Base-by-base conservation (phyloP, 768 basidiomycete species). In the Auricularia cornea region DNA sequence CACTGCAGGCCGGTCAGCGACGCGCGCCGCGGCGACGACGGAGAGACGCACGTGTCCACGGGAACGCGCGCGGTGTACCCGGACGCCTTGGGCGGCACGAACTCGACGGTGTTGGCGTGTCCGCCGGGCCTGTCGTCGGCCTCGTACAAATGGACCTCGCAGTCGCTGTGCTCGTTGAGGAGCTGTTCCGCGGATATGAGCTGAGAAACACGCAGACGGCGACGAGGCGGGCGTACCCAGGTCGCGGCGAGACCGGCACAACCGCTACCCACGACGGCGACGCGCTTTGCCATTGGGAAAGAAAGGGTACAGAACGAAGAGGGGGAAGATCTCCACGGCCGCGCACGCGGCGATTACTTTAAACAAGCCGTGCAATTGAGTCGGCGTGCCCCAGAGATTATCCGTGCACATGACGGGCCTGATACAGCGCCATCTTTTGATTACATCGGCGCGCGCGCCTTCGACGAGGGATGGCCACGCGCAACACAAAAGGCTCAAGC, bases 161-260 rank as follows among this genome's bases (percentile, higher is more conserved):
- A 86, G 60, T 85, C 82, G 59, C 86, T 88, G 69, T 85, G 76
- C 68, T 90, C 87, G 66, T 92, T 90, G 64, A 92, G 76, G 20
- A 87, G 78, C 86, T 87, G 61, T 51, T 60, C 26, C 41, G 14
- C 44, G 12, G n/a, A n/a, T n/a, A n/a, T n/a, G n/a, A 57, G 14
- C 20, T 62, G 16, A 35, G 10, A 29, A 16, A 29, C n/a, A 8
- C 30, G 28, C 23, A 12, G 29, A n/a, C 16, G 1, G 10, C 35
- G 8, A 40, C 31, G 32, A 41, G 29, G 12, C 29, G 59, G 32
- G 70, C 79, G 65, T 62, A 85, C 88, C 88, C 89, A 92, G 11
- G 86, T 85, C 16, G 88, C 86, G 23, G 80, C 86, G 3, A 92
- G 80, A n/a, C 89, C 89, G 35, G 87, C 85, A n/a, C 88, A 84